Evolutionary conservation across 768 basidiomycete species (phyloP).

Genomic region (Pilatotrama ljubarskyi): DNA sequence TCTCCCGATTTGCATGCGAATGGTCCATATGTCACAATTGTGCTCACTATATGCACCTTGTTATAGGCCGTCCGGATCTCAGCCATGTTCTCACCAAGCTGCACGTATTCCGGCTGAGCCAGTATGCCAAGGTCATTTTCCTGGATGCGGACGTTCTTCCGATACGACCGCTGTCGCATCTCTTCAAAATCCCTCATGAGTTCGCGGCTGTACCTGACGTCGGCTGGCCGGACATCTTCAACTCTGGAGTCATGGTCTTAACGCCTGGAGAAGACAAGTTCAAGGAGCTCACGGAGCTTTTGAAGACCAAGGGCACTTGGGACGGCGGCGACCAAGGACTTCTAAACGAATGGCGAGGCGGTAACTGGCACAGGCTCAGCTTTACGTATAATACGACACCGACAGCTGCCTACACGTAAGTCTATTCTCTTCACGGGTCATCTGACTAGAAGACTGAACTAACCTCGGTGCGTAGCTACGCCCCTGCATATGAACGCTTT

Average conservation of each 20-base stretch:
- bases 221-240: slow-evolving; percentile 99
- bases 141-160: slow-evolving; percentile 93
- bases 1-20: background rate
- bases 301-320: slow-evolving; percentile 84
- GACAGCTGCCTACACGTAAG: slow-evolving; percentile 93
- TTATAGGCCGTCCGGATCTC: slow-evolving; percentile 88
- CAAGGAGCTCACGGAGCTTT: slow-evolving; percentile 63
- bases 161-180: slow-evolving; percentile 83
- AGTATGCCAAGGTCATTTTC: slow-evolving; percentile 85
- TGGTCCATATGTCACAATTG: no score
- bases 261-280: slow-evolving; percentile 85
- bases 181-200: slow-evolving; percentile 80
- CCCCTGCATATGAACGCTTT: slow-evolving; percentile 94
- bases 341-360: slow-evolving; percentile 91
- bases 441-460: slow-evolving; percentile 4
- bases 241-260: slow-evolving; percentile 92
- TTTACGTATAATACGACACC: slow-evolving; percentile 99
- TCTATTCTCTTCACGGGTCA: slow-evolving; percentile 22
- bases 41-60: background rate
- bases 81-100: slow-evolving; percentile 93
- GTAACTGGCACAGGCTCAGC: slow-evolving; percentile 89
- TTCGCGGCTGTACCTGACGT: slow-evolving; percentile 96
- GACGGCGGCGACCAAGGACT: slow-evolving; percentile 99
- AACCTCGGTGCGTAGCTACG: slow-evolving; percentile 59
- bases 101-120: slow-evolving; percentile 89